Base-by-base conservation (phyloP, 148 eudicot species). In the Hydrangea macrophylla region DNA sequence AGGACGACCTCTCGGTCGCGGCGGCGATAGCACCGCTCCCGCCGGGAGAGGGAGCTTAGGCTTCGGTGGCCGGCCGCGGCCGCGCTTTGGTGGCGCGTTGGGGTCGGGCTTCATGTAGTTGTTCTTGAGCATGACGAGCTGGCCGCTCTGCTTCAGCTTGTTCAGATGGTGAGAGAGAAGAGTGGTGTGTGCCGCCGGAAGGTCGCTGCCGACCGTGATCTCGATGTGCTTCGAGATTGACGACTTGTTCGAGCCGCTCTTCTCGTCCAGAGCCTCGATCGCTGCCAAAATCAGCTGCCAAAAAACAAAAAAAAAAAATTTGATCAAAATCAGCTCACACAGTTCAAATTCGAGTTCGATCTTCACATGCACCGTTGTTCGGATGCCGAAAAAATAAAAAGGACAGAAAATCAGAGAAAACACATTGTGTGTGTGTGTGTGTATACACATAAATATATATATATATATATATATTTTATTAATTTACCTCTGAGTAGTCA, bases 61-160 rank as follows among this genome's bases (percentile, higher is more conserved):
- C 75, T 85, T 85, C 0, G 96, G 83, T 0, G 96, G 92, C 0
- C 96, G 80, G n/a, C 96, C 96, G 1, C 83, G 88, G 42, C 86
- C 86, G 0, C 81, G 76, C 23, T 64, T 68, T 1, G 77, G 77
- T 15, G 79, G 78, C 15, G 79, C 67, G 58, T 55, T 71, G 20
- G 74, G 85, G 57, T 58, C 84, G 26, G 84, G 83, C 18, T 76
- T 85, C 60, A 82, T 72, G 80, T 91, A 91, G 26, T 91, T 86
- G 56, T 88, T 86, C 69, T 86, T 88, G 42, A 80, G 23, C 74
- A 88, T 64, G 22, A 76, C 71, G 22, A 90, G 88, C 36, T 90
- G 89, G 0, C 89, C 89, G 0, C 64, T 32, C 12, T 68, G 60
- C 67, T 82, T 90, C 75, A 88, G 64, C 5, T 67, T 70, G 70